Percentiles rank a stretch among this genome's conserved stretches.
Conservation (phyloP, 495 filamentous ascomycete genomes). For the Aspergillus haitiensis region DNA sequence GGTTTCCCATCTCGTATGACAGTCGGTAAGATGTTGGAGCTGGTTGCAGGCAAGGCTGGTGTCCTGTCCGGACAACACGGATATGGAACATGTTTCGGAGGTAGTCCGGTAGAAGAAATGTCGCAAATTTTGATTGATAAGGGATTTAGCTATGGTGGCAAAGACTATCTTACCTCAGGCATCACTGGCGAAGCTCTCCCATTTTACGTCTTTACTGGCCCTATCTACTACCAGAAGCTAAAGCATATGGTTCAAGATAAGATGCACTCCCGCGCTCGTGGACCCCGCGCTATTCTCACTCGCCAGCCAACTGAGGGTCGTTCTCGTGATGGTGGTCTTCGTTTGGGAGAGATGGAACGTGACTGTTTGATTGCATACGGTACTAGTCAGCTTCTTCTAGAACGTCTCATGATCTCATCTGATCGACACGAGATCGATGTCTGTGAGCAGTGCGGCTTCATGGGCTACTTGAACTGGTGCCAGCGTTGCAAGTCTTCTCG, state of each 20-base stretch:
- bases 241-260: conserved; percentile 99
- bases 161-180: conserved; percentile 91
- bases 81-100: conserved; percentile 95
- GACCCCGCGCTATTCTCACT: conserved; percentile 86
- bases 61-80: conserved; percentile 77
- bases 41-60: conserved; percentile 91
- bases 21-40: conserved; percentile 96
- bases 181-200: conserved; percentile 93
- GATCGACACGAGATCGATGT: conserved; percentile 90
- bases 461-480: conserved; percentile 93
- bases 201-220: conserved; percentile 96
- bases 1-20: conserved; percentile 99
- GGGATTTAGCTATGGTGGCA: conserved; percentile 93
- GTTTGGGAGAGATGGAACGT: conserved; percentile 98
- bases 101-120: conserved; percentile 88
- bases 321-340: conserved; percentile 85
- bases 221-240: conserved; percentile 99
- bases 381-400: conserved; percentile 85
- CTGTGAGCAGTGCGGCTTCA: conserved; percentile 87
- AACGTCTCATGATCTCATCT: conserved; percentile 90
- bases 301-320: conserved; percentile 96
- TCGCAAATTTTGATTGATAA: conserved; percentile 76
- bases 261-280: conserved; percentile 93
- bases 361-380: conserved; percentile 97
- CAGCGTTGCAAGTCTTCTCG: conserved; percentile 81